These are phyloP conservation scores for Sporothrix schenckii DNA, from an alignment of 2,329 filamentous ascomycete genomes.

Conservation along the genomic window DNA sequence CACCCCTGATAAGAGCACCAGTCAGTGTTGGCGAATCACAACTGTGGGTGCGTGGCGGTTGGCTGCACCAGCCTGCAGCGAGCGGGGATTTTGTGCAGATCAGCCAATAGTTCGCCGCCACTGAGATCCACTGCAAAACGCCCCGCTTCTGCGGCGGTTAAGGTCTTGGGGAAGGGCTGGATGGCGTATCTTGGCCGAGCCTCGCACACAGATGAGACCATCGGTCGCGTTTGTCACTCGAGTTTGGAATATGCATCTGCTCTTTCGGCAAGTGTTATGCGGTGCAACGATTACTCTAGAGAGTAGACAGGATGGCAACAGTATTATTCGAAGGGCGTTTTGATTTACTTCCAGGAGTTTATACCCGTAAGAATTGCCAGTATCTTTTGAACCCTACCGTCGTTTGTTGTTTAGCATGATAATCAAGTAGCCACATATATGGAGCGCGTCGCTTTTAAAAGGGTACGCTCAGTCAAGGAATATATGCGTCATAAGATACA, in stretches of 20 bases:
- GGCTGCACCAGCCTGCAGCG: constrained; percentile 24
- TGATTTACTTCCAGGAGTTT: too few species aligned
- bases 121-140: constrained; percentile 28
- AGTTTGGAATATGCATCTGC: neutral
- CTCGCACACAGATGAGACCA: neutral
- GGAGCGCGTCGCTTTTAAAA: too few species aligned
- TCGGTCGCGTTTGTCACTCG: neutral
- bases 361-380: too few species aligned
- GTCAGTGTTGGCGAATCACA: constrained; percentile 29
- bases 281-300: too few species aligned
- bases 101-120: constrained; percentile 29
- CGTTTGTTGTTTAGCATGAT: too few species aligned
- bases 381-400: too few species aligned
- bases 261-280: too few species aligned
- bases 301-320: too few species aligned
- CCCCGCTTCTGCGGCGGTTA: constrained; percentile 31
- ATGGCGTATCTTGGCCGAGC: neutral
- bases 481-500: too few species aligned
- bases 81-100: constrained; percentile 26
- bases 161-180: neutral
- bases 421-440: too few species aligned
- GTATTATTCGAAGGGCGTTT: too few species aligned
- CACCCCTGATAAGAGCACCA: constrained; percentile 27
- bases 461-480: too few species aligned
- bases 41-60: constrained; percentile 26